Evolutionary conservation across 495 filamentous ascomycete species (phyloP).

Genomic region (Venustampulla echinocandica): DNA sequence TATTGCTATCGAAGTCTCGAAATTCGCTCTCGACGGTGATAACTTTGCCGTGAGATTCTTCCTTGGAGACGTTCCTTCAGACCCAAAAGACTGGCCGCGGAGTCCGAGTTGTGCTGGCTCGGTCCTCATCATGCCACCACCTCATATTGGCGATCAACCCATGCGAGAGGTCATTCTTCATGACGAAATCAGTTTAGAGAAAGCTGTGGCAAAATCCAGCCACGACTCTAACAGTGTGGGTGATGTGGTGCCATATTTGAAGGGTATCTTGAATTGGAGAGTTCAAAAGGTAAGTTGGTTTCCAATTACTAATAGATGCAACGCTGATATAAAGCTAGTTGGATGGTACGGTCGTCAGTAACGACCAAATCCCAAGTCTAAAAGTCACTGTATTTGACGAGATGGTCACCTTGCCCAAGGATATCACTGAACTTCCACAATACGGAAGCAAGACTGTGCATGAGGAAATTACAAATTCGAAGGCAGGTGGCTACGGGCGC

Average conservation of each 20-base stretch:
- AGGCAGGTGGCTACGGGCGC: no score
- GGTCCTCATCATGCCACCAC: slow-evolving; percentile 40
- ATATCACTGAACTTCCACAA: slow-evolving; percentile 10
- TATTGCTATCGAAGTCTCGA: slow-evolving; percentile 48
- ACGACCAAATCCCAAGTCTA: slow-evolving; percentile 5
- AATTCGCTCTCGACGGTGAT: slow-evolving; percentile 44
- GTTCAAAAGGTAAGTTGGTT: slow-evolving; percentile 26
- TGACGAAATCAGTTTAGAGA: slow-evolving; percentile 10
- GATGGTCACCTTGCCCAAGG: slow-evolving; percentile 6
- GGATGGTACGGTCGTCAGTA: slow-evolving; percentile 9
- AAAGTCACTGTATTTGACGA: slow-evolving; percentile 15
- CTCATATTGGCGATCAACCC: slow-evolving; percentile 5
- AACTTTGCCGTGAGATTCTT: slow-evolving; percentile 52
- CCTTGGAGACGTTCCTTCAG: slow-evolving; percentile 34
- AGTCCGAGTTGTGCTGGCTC: slow-evolving; percentile 43
- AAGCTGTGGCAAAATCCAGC: slow-evolving; percentile 20
- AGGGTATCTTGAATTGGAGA: slow-evolving; percentile 31
- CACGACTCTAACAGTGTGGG: slow-evolving; percentile 25
- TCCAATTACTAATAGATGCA: not conserved
- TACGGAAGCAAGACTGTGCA: no score
- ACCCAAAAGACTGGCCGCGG: slow-evolving; percentile 28
- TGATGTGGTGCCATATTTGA: slow-evolving; percentile 38
- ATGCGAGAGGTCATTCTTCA: slow-evolving; percentile 4
- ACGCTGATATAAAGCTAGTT: slow-evolving; percentile 9
- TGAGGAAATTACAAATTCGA: no score